phyloP scores from a whole-genome alignment of 805 yeast genomes.

The baker's yeast (Saccharomyces cerevisiae) region DNA sequence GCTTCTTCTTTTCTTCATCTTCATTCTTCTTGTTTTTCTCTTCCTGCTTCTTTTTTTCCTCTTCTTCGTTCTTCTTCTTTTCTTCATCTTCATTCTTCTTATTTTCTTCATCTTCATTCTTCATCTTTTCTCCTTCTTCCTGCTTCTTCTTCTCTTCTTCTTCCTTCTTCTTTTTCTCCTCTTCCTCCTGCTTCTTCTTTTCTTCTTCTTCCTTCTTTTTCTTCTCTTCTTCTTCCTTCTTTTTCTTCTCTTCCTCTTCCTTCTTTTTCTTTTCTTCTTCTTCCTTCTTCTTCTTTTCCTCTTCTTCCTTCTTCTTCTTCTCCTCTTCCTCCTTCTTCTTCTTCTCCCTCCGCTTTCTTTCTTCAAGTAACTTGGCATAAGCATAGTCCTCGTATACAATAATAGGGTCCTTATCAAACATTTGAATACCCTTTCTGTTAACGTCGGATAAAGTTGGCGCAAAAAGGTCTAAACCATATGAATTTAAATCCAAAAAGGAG shows the following conservation, averaged over 20 bases:
- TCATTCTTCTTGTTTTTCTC: neutral
- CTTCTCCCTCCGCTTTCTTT: slow-evolving; percentile 3
- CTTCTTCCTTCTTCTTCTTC: slow-evolving; percentile 7
- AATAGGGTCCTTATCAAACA: slow-evolving; percentile 4
- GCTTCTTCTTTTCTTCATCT: neutral
- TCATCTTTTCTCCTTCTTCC: slow-evolving; percentile 1
- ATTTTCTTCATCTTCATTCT: slow-evolving; percentile 4
- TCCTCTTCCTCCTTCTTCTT: slow-evolving; percentile 5
- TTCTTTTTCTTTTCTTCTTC: slow-evolving; percentile 1
- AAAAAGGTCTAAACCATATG: neutral
- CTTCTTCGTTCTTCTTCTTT: slow-evolving; percentile 8
- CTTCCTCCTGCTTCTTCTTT: slow-evolving; percentile 19
- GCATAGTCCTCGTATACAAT: neutral
- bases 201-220: slow-evolving; percentile 21
- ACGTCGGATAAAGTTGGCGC: slow-evolving; percentile 1
- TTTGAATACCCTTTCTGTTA: neutral
- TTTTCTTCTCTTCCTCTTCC: neutral
- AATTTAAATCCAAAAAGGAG: slow-evolving; percentile 1
- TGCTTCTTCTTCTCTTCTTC: slow-evolving; percentile 15
- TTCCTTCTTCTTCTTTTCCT: neutral
- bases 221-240: neutral
- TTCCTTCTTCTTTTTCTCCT: slow-evolving; percentile 2
- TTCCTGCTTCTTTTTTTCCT: neutral
- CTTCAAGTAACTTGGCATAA: neutral
- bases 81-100: slow-evolving; percentile 7